Evolutionary conservation across 2,329 filamentous ascomycete genomes (phyloP).

Genomic region (Calonectria pteridis): DNA sequence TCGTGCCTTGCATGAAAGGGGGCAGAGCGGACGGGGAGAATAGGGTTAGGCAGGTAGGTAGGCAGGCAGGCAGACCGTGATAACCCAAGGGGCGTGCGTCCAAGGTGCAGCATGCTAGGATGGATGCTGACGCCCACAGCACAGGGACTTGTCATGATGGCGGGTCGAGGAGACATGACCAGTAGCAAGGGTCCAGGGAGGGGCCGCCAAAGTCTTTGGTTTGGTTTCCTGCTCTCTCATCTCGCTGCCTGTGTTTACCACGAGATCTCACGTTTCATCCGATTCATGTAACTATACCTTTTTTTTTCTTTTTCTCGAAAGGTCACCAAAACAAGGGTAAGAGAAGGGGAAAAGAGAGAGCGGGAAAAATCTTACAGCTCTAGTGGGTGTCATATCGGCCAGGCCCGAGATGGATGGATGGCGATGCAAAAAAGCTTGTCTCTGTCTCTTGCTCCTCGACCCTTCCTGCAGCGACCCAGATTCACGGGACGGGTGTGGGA

Average conservation of each 20-base stretch:
- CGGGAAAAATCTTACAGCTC: no score
- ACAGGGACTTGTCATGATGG: constrained; percentile 6
- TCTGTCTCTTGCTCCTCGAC: not conserved
- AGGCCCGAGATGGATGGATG: constrained; percentile 19
- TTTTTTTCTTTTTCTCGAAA: not conserved
- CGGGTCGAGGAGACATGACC: not conserved
- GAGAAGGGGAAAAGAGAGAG: not conserved
- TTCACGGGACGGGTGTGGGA: constrained; percentile 22
- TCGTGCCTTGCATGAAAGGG: constrained; percentile 16
- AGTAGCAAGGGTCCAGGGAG: not conserved
- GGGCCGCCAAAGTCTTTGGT: not conserved
- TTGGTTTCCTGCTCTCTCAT: not conserved
- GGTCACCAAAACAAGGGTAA: not conserved
- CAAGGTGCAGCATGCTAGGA: constrained; percentile 8
- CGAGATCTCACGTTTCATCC: not conserved
- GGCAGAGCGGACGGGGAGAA: not conserved
- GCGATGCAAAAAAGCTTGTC: not conserved
- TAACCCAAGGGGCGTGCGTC: constrained; percentile 5
- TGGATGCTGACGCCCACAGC: constrained; percentile 8
- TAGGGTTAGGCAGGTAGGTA: not conserved
- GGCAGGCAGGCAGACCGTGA: not conserved
- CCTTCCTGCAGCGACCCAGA: constrained; percentile 19
- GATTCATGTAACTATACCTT: not conserved
- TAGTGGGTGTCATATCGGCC: not conserved
- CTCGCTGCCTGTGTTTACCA: not conserved